These are phyloP conservation scores for Gynandropsis gynandra DNA, from an alignment of 345 rosid genomes.

Conservation along the genomic window DNA sequence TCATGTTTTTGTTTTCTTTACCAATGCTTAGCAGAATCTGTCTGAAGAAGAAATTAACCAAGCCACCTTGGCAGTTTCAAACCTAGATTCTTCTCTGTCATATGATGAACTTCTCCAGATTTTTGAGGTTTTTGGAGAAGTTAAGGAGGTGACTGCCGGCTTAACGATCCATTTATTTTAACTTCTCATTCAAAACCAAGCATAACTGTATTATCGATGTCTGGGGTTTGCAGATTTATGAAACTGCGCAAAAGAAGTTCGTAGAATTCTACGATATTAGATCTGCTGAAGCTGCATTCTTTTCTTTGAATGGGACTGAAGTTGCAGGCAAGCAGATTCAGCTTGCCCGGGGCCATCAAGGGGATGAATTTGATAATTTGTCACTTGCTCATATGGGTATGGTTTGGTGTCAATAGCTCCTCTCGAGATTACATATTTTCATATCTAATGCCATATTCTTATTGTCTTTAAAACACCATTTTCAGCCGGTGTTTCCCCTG, in stretches of 20 bases:
- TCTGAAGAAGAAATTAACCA: conserved; percentile 43
- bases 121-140: conserved; percentile 52
- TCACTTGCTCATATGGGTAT: conserved; percentile 44
- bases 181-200: conserved; percentile 1
- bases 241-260: conserved; percentile 44
- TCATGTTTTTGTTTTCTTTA: conserved; percentile 1
- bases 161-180: conserved; percentile 11
- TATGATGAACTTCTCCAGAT: conserved; percentile 45
- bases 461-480: conserved; percentile 15
- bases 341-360: conserved; percentile 45
- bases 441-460: conserved; percentile 5
- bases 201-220: background rate
- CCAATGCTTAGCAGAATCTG: conserved; percentile 40
- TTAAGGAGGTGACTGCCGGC: conserved; percentile 45
- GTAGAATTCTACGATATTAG: conserved; percentile 77
- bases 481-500: conserved; percentile 28
- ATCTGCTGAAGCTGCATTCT: conserved; percentile 66
- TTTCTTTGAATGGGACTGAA: conserved; percentile 47
- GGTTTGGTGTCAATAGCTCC: conserved; percentile 1
- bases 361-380: conserved; percentile 36
- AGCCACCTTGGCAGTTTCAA: conserved; percentile 48
- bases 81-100: conserved; percentile 53
- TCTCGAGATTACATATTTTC: no score
- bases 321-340: conserved; percentile 67
- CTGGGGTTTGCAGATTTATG: conserved; percentile 43